Conservation (phyloP, 2,329 filamentous ascomycete species). For the Xylaria multiplex region DNA sequence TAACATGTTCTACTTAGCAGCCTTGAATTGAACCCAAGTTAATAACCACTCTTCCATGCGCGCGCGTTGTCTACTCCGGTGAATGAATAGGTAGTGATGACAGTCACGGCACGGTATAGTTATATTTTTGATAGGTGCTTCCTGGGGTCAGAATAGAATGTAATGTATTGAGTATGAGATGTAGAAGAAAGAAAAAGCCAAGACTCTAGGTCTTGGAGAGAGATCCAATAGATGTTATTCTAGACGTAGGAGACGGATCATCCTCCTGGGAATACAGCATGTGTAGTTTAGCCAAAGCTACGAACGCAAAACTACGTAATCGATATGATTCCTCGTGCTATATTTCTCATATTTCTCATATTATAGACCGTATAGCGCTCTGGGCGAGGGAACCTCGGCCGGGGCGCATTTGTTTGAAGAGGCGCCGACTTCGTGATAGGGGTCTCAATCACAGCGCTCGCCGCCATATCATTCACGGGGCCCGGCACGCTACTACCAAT, state of each 20-base stretch:
- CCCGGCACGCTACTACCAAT: not conserved
- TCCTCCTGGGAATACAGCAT: not conserved
- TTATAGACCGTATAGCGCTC: not conserved
- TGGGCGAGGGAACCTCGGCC: not conserved
- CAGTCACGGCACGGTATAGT: no score
- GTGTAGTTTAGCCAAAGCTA: not conserved
- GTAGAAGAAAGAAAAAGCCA: no score
- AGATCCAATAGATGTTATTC: not conserved
- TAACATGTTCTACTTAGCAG: not conserved
- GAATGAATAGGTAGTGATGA: not conserved
- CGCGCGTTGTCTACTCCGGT: no score
- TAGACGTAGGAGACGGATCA: not conserved
- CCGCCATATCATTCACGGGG: not conserved
- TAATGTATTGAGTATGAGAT: no score
- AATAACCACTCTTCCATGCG: not conserved
- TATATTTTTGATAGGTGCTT: no score
- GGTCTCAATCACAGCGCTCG: constrained; percentile 9
- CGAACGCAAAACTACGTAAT: not conserved
- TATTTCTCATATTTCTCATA: not conserved
- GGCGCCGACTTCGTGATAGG: constrained; percentile 32
- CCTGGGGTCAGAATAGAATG: no score
- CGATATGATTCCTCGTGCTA: not conserved
- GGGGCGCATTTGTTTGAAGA: constrained; percentile 23
- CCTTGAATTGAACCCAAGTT: not conserved
- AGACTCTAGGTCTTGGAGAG: no score